Conservation (phyloP, 1,284 basidiomycete genomes). For the Ceratobasidium sp. region DNA sequence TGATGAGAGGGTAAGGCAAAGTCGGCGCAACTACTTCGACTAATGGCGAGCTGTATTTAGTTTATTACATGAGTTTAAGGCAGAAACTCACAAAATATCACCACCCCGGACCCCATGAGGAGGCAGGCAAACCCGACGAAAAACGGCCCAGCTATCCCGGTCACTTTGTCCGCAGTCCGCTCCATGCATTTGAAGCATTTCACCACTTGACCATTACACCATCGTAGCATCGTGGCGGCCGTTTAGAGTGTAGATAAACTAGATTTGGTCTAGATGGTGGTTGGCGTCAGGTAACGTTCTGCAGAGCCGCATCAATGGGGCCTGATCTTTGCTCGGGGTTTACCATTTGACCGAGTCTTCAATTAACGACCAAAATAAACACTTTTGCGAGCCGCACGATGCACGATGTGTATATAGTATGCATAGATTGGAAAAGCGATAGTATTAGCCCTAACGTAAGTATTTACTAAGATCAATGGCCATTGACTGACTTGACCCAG, state of each 20-base stretch:
- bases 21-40: conserved; percentile 78
- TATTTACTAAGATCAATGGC: neutral
- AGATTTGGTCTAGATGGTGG: conserved; percentile 5
- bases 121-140: conserved; percentile 83
- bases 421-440: conserved; percentile 13
- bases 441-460: conserved; percentile 4
- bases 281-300: neutral
- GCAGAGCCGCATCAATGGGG: conserved; percentile 21
- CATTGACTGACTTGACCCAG: neutral
- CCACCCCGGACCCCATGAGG: conserved; percentile 73
- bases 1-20: conserved; percentile 64
- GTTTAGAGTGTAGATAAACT: neutral
- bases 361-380: neutral
- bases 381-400: neutral
- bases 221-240: conserved; percentile 22
- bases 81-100: conserved; percentile 82
- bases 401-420: conserved; percentile 8
- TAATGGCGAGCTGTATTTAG: conserved; percentile 53
- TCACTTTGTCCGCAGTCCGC: conserved; percentile 78
- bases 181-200: conserved; percentile 79
- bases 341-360: neutral
- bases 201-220: conserved; percentile 38
- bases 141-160: conserved; percentile 89
- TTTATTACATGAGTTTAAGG: conserved; percentile 35
- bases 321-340: neutral